Evolutionary conservation across 1,139 yeast genomes (phyloP), one percentile per base, ranked within the genome.

Genomic region (Suhomyces taliae): DNA sequence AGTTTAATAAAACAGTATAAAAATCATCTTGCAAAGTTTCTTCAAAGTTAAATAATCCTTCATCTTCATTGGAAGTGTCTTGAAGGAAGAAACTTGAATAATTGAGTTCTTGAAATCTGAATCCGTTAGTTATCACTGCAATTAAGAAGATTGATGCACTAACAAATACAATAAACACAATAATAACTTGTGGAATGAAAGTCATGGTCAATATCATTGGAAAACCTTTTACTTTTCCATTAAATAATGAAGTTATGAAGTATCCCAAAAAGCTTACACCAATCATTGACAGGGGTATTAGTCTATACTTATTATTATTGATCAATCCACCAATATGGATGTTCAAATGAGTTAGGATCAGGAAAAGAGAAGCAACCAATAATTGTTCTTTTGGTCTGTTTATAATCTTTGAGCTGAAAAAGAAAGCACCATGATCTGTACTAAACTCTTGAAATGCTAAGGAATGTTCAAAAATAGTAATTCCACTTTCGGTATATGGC

Each of bases 391-490:
- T 72, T 8, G 89, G 85, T 19, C 74, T 59, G 35, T 65, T 66
- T 7, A 34, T 53, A 24, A 52, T 46, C 19, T 55, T 55, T 9
- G 59, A 53, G 44, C 61, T 57, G 11, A 66, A 65, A 44, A 66
- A 58, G 45, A 70, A 62, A 31, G 67, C 54, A 0, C 66, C 65
- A 1, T 65, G 66, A 24, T 74, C 65, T n/a, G 78, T 69, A 55
- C 82, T 82, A 31, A 78, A 82, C 56, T 85, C 91, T 59, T 86
- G 90, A 58, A 85, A 85, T 10, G 89, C 87, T 29, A 85, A 64
- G 1, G 90, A 84, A 58, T 82, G 85, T 58, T 87, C 95, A 62
- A 87, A 85, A 32, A 86, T 66, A 0, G 93, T 83, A 54, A 86
- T 70, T 0, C 90, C 90, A 8, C 86, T 77, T 53, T 85, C 93